Evolutionary conservation across 1,284 basidiomycete genomes (phyloP), one percentile per base, ranked within the genome.

Genomic region (Xerocomus minutiporus): DNA sequence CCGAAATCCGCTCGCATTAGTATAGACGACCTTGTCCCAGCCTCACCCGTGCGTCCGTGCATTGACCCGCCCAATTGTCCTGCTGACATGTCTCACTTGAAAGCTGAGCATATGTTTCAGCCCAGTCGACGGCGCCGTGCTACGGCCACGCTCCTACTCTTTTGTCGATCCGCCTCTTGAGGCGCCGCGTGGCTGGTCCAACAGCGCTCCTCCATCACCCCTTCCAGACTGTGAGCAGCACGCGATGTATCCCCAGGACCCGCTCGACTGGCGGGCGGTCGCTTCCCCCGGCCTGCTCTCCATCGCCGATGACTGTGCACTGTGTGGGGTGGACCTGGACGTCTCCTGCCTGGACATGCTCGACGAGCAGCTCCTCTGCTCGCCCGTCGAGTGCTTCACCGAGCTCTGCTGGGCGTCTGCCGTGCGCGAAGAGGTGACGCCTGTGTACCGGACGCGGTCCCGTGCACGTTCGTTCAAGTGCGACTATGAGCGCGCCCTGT

Each of bases 1-100:
- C 69, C 68, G 13, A 70, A 60, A 47, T 71, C 69, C 17, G 65
- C 61, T 48, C 57, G 60, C 52, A 67, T 68, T 9, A 70, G 64
- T 44, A 52, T 66, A 29, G 66, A 67, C 36, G 66, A 67, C 52
- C 50, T 65, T 50, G 61, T 58, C 50, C 55, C 68, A 39, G 64
- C 63, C 41, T 58, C 66, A 0, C 64, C 62, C 39, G 65, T 67
- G 50, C 1, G 67, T 57, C 17, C 13, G 0, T 20, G 7, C 23
- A 2, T 3, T 15, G 20, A 12, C 23, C 15, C 20, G 12, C 31
- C 29, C 25, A 4, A 7, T 49, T 53, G 36, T 55, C 36, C 12
- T 5, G 34, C 54, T 57, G 51, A 64, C 54, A 43, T 48, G 52
- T 56, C 38, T 52, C 49, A 41, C 7, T 4, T 4, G 4, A 3